phyloP scores from a whole-genome alignment of 78 protist species.

The Dictyostelium capitatum region DNA sequence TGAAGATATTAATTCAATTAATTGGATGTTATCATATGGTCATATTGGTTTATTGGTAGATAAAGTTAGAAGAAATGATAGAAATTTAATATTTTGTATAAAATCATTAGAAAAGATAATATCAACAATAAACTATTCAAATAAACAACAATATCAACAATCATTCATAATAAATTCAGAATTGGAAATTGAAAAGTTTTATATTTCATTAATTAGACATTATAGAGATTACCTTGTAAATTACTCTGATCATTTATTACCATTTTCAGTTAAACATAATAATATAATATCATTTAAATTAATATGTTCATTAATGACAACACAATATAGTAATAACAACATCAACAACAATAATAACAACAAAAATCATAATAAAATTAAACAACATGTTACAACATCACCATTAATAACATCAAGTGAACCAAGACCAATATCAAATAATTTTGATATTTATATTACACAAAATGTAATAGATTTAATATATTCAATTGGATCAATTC shows the following conservation, averaged over 20 bases:
- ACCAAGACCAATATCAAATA: background rate
- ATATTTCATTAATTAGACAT: background rate
- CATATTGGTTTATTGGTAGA: background rate
- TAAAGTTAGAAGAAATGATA: background rate
- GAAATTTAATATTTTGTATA: background rate
- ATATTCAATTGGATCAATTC: background rate
- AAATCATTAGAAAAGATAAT: background rate
- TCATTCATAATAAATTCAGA: background rate
- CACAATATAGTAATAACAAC: background rate
- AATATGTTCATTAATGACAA: slow-evolving; percentile 12
- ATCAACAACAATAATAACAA: background rate
- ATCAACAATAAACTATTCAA: background rate
- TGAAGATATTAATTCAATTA: background rate
- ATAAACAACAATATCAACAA: no score
- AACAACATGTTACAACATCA: no score
- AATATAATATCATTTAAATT: slow-evolving; percentile 2
- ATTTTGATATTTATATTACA: background rate
- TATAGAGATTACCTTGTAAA: background rate
- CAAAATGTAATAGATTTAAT: background rate
- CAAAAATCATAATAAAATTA: no score
- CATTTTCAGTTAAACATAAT: background rate
- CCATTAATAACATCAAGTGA: no score
- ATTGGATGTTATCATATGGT: background rate
- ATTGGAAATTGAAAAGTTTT: background rate
- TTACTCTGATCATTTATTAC: background rate